phyloP scores from a whole-genome alignment of 1,284 basidiomycete genomes.

The Microbotryum silenes-acaulis region DNA sequence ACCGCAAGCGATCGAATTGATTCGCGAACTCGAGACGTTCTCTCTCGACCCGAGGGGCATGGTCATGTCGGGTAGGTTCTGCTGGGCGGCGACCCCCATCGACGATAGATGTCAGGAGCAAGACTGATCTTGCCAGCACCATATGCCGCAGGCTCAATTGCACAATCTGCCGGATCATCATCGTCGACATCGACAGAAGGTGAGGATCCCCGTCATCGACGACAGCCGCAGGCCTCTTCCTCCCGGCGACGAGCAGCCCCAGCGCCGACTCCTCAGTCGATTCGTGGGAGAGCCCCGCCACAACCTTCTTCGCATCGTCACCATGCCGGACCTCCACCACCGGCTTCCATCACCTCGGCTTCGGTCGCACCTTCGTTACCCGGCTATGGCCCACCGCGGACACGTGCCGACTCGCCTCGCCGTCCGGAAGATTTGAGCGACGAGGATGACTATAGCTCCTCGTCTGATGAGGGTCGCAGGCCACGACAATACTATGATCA shows the following conservation, averaged over 20 bases:
- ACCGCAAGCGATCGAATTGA: conserved; percentile 40
- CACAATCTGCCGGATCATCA: not conserved
- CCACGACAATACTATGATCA: not conserved
- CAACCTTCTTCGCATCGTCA: not conserved
- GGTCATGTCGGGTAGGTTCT: conserved; percentile 31
- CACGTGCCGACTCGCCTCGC: conserved; percentile 6
- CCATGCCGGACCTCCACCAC: not conserved
- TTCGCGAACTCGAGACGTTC: conserved; percentile 42
- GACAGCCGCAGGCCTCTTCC: not conserved
- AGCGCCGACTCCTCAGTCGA: not conserved
- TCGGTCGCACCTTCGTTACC: conserved; percentile 23
- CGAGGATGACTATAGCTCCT: conserved; percentile 6
- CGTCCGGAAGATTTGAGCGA: not conserved
- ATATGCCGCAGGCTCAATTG: conserved; percentile 1
- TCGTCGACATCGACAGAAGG: conserved; percentile 5
- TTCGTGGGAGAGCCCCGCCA: not conserved
- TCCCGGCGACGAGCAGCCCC: not conserved
- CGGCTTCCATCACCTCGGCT: conserved; percentile 1
- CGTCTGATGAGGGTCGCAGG: not conserved
- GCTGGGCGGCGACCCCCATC: not conserved
- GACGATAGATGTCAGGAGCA: not conserved
- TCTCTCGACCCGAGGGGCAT: conserved; percentile 38
- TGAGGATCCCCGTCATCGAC: not conserved
- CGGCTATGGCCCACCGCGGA: conserved; percentile 26
- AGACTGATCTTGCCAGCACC: not conserved